Base-by-base conservation (phyloP, 352 stramenopile species). In the Globisporangium abappressorium region DNA sequence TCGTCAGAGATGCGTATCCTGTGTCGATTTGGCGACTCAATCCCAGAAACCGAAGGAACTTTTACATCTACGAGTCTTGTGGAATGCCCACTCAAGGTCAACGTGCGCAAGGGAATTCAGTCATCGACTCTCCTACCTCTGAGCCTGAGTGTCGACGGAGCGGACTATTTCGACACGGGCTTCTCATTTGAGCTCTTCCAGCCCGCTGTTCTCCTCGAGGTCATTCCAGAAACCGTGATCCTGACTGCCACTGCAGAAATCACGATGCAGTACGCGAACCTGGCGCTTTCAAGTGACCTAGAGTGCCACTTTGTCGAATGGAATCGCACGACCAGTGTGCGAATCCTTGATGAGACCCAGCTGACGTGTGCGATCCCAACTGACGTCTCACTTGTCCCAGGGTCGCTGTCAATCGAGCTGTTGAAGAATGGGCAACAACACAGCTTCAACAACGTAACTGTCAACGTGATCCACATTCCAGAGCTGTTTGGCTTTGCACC, bases 401-500 rank as follows among this genome's bases (percentile, higher is more conserved):
- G 72, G 0, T 24, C 5, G 6, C n/a, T 75, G n/a, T 30, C 41
- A 12, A 53, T 86, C 4, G 46, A 18, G 3, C 30, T 84, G 0
- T 33, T 74, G 11, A 59, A 71, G n/a, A 38, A 57, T 34, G 72
- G 66, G 3, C 28, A 68, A 1, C 62, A 73, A 28, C 71, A 75
- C 58, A 78, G 72, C 8, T 36, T 65, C 2, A 81, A 80, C 46
- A 60, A 41, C 30, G 24, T 84, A 11, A 51, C 56, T n/a, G 22
- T 84, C 4, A 49, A 77, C 22, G 56, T 84, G 28, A 49, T 74
- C 33, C 14, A 58, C 34, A 58, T 49, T 56, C 76, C 73, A 8
- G 75, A 83, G 34, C 70, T 86, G 18, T 73, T 77, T 14, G 67
- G 73, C 34, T 79, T 74, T 15, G 49, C 36, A 7, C 77, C 78